A percentile compares a stretch with the other conserved stretches of the same genome.
These are phyloP conservation scores for Rhododendron molle DNA, from an alignment of 148 eudicot species.

Conservation along the genomic window DNA sequence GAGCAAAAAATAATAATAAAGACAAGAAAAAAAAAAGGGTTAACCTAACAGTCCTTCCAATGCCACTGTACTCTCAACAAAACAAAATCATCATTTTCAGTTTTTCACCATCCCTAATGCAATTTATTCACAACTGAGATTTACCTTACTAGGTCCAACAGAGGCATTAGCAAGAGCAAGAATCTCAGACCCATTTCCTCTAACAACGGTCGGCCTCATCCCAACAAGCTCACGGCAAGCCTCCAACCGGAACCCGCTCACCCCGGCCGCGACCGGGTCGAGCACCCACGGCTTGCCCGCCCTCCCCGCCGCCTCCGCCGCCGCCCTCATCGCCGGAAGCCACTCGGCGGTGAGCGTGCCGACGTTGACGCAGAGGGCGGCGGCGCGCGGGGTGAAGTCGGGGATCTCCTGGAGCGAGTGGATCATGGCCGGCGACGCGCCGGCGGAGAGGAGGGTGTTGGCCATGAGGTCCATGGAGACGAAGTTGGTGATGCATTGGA, in stretches of 20 bases:
- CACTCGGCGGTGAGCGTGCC: conserved; percentile 64
- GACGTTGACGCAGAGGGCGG: conserved; percentile 58
- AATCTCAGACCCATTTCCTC: conserved; percentile 93
- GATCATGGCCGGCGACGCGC: conserved; percentile 75
- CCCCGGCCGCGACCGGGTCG: conserved; percentile 89
- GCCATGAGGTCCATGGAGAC: conserved; percentile 75
- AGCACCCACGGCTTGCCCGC: conserved; percentile 73
- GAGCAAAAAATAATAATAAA: no score
- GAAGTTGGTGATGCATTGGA: conserved; percentile 72
- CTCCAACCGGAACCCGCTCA: conserved; percentile 56
- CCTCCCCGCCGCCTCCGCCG: conserved; percentile 41
- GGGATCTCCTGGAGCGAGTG: conserved; percentile 50
- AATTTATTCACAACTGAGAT: not conserved
- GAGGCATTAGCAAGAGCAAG: conserved; percentile 60
- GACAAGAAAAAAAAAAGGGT: no score
- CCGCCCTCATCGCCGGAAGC: conserved; percentile 71
- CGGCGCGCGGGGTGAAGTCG: conserved; percentile 61
- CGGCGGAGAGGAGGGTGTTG: conserved; percentile 57
- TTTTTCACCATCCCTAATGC: not conserved
- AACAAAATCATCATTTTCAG: not conserved
- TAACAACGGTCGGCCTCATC: conserved; percentile 63
- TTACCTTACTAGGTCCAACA: conserved; percentile 49
- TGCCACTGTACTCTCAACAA: not conserved
- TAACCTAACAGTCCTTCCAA: not conserved
- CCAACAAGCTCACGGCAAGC: conserved; percentile 71